Percentiles rank a stretch among this genome's conserved stretches.
Conservation (phyloP, 1,284 basidiomycete genomes). For the Ceratorhiza oryzae-sativae region DNA sequence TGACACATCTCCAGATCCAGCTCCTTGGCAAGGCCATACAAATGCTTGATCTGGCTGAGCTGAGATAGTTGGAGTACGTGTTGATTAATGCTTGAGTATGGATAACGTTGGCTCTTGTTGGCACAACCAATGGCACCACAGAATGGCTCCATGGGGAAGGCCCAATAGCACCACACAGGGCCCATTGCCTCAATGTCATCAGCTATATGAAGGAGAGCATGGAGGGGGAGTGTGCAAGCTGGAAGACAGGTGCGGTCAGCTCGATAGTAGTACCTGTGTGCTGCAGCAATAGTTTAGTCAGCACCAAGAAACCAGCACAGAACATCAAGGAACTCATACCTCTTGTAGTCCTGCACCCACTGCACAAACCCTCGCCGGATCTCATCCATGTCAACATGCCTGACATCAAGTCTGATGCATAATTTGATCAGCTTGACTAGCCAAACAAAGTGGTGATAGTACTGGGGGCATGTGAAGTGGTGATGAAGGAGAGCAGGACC, state of each 20-base stretch:
- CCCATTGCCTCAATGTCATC: slow-evolving; percentile 50
- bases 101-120: slow-evolving; percentile 22
- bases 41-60: slow-evolving; percentile 34
- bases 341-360: slow-evolving; percentile 58
- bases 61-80: slow-evolving; percentile 27
- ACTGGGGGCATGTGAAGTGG: slow-evolving; percentile 49
- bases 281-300: not conserved
- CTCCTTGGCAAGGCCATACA: slow-evolving; percentile 18
- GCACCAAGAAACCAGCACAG: slow-evolving; percentile 6
- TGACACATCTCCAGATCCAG: slow-evolving; percentile 23
- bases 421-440: slow-evolving; percentile 53
- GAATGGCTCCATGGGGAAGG: too few relatives aligned
- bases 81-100: slow-evolving; percentile 32
- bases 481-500: slow-evolving; percentile 53
- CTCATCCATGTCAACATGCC: slow-evolving; percentile 48
- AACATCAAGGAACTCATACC: slow-evolving; percentile 53
- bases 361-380: slow-evolving; percentile 51
- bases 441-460: slow-evolving; percentile 56
- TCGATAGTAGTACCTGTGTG: slow-evolving; percentile 55
- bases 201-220: slow-evolving; percentile 55
- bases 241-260: slow-evolving; percentile 48
- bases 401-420: slow-evolving; percentile 56
- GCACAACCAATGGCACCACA: too few relatives aligned
- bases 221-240: slow-evolving; percentile 54
- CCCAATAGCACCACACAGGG: slow-evolving; percentile 42